Evolutionary conservation across 805 yeast species (phyloP).

Genomic region (Yarrowia porcina): DNA sequence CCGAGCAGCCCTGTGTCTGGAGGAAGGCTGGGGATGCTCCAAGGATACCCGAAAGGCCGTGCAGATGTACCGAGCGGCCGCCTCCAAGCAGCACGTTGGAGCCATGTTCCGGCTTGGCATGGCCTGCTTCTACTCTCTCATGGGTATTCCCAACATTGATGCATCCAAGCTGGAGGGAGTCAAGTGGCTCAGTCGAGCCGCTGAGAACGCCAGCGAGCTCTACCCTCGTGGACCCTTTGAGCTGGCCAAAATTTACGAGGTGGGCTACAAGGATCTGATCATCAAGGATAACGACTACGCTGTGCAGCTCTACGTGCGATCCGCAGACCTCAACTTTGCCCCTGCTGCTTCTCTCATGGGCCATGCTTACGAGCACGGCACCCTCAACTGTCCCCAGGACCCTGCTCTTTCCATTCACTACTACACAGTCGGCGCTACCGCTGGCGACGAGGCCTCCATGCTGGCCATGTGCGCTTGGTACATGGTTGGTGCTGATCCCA

Average conservation of each 20-base stretch:
- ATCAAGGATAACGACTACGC: slow-evolving; percentile 83
- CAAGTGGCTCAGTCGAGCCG: slow-evolving; percentile 88
- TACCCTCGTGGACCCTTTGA: slow-evolving; percentile 95
- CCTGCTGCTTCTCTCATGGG: slow-evolving; percentile 81
- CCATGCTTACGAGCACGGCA: slow-evolving; percentile 76
- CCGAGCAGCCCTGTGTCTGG: slow-evolving; percentile 85
- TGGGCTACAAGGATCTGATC: slow-evolving; percentile 82
- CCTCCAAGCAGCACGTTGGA: slow-evolving; percentile 90
- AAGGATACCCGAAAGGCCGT: slow-evolving; percentile 83
- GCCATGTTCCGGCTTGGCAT: slow-evolving; percentile 93
- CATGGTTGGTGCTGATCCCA: slow-evolving; percentile 84
- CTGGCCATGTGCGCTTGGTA: slow-evolving; percentile 96
- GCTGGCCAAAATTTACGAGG: slow-evolving; percentile 75
- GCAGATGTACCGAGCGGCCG: slow-evolving; percentile 80
- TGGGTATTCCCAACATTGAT: slow-evolving; percentile 69
- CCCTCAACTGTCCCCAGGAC: slow-evolving; percentile 65
- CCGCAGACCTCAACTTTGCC: slow-evolving; percentile 82
- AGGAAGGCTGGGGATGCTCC: slow-evolving; percentile 90
- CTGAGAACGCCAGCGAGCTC: slow-evolving; percentile 75
- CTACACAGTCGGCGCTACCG: slow-evolving; percentile 83
- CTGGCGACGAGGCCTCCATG: slow-evolving; percentile 88
- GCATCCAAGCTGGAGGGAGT: slow-evolving; percentile 80
- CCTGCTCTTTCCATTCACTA: slow-evolving; percentile 84
- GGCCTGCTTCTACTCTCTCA: slow-evolving; percentile 74
- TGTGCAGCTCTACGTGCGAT: slow-evolving; percentile 76